These are phyloP conservation scores for Talaromyces marneffei DNA, from an alignment of 2,329 filamentous ascomycete genomes.

Conservation along the genomic window DNA sequence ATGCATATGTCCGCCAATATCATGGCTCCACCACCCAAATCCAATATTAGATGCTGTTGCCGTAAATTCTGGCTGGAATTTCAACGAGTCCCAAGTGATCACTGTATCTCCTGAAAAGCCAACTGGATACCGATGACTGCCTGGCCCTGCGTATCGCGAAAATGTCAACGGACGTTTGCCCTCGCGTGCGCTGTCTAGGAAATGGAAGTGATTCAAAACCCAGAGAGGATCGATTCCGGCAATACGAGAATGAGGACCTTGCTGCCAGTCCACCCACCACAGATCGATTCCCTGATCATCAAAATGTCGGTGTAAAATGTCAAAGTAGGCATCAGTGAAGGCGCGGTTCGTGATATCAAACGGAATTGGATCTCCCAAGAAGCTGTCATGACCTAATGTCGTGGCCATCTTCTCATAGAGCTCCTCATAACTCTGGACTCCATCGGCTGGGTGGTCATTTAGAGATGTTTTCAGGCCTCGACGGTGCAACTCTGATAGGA, in stretches of 20 bases:
- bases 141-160: conserved; percentile 57
- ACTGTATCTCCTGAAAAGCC: conserved; percentile 60
- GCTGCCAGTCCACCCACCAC: conserved; percentile 66
- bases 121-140: conserved; percentile 59
- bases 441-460: conserved; percentile 59
- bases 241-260: conserved; percentile 51
- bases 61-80: conserved; percentile 63
- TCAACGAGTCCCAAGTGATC: conserved; percentile 55
- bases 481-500: conserved; percentile 48
- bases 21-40: conserved; percentile 64
- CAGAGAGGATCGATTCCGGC: conserved; percentile 58
- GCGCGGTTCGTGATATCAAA: conserved; percentile 52
- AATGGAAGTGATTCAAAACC: conserved; percentile 62
- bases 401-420: conserved; percentile 51
- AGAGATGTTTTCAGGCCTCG: conserved; percentile 51
- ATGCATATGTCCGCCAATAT: conserved; percentile 59
- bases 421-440: conserved; percentile 53
- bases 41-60: conserved; percentile 62
- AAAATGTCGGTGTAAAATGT: conserved; percentile 51
- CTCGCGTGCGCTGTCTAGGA: conserved; percentile 44
- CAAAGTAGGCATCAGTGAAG: conserved; percentile 56
- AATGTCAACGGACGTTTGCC: conserved; percentile 49
- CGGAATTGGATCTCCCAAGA: conserved; percentile 45
- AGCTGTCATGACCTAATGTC: conserved; percentile 48
- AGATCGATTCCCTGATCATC: conserved; percentile 56